Evolutionary conservation across 495 filamentous ascomycete species (phyloP), one percentile per base, ranked within the genome.

Genomic region (Penicillium goetzii): DNA sequence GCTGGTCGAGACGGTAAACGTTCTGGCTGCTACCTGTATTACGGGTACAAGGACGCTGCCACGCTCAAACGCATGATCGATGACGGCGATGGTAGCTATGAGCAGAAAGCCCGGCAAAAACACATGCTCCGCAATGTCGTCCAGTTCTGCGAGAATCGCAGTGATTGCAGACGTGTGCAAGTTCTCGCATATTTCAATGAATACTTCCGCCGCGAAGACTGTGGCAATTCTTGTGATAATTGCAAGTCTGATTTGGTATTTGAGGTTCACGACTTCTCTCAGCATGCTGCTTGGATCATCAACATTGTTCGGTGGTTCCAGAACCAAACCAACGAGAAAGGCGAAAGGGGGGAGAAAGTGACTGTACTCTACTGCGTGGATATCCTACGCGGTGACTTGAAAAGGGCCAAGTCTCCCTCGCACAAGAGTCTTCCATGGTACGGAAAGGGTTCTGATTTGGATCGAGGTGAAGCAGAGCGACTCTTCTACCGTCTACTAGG

Each of bases 151-250:
- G 91, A 97, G 68, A 97, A 97, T 74, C 82, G 81, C 62, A 87
- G 83, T 60, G 90, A 95, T 63, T 99, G 95, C 69, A 85, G 95
- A 40, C 83, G 96, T 45, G 90, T 90, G 2, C 90, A 97, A 73
- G 87, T 99, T 21, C 85, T 99, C 26, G 85, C 83, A 4, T 98
- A 99, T 72, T 99, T 99, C 76, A 91, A 89, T 38, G 96, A 99
- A 73, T 72, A 78, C 5, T 98, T 97, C 70, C 78, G 83, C 10
- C 80, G 80, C 43, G 83, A 88, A 12, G 79, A 90, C 41, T 99
- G 95, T 74, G 81, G 86, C 26, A 72, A 77, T 34, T 82, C 81
- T 10, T 99, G 95, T 76, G 95, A 98, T 70, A 97, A 96, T 64
- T 99, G 95, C 81, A 85, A 80, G 45, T 90, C 88, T 2, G 86